Base-by-base conservation (phyloP, 495 filamentous ascomycete species). In the Annulohypoxylon bovei region DNA sequence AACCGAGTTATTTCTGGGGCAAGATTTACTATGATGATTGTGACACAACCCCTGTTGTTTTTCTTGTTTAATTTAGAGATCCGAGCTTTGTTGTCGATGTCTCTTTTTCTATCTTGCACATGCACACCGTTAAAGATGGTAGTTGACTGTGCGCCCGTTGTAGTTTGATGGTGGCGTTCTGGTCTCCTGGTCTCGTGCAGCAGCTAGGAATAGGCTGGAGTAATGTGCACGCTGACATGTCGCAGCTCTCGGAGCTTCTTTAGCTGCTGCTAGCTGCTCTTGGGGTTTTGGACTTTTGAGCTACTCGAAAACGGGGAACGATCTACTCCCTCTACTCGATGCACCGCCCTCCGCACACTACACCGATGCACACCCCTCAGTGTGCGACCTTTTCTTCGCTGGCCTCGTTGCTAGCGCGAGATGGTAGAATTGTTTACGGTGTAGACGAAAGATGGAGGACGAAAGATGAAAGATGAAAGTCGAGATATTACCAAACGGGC, bases 171-270 rank as follows among this genome's bases (percentile, higher is more conserved):
- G 53, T 71, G 61, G 60, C n/a, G n/a, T n/a, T n/a, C n/a, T n/a
- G n/a, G n/a, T n/a, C 56, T 20, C 60, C 61, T 60, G 60, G 46
- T 72, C 70, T 68, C 60, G 70, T 72, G 70, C 60, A 54, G 64
- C 63, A 62, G 65, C 60, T 33, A 59, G 46, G 42, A 59, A 14
- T 33, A n/a, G n/a, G 44, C 39, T 42, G n/a, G 39, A 42, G 33
- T 14, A 63, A 40, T 37, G 39, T 54, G 47, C 70, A 68, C 60
- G 61, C 65, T 72, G 70, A 72, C 70, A 72, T 72, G 40, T 72
- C 70, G 70, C 70, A 60, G 70, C 65, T 65, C 39, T 57, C 60
- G 40, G 61, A 65, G 60, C 60, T 68, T 72, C 67, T 59, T 12
- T 64, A 65, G 46, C 64, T 42, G n/a, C 39, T 42, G 14, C 39